Base-by-base conservation (phyloP, 257 asterid genomes). In the Nicotiana tomentosiformis region DNA sequence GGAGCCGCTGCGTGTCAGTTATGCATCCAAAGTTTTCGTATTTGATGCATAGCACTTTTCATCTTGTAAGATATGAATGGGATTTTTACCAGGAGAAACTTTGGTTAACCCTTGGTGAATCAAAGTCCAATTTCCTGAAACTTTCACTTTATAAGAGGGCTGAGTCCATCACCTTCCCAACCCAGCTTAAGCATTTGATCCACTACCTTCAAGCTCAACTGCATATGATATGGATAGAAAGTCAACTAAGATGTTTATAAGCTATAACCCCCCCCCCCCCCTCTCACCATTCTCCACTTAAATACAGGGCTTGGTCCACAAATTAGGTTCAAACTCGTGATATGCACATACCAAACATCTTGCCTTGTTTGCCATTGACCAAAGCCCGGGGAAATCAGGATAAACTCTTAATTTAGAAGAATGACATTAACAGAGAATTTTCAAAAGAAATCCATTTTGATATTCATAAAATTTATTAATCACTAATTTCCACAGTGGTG, bases 151-250 rank as follows among this genome's bases (percentile, higher is more conserved):
- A 94, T 92, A 77, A 96, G 90, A 78, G 98, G 98, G 85, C 90
- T 89, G 80, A 95, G 87, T 49, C 98, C 98, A 77, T 93, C 97
- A 82, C 99, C 98, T 89, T 93, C 98, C 98, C 99, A 96, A 55
- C 99, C 98, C 83, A 96, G 93, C 89, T 93, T 94, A 72, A 96
- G 97, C 99, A 96, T 93, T 32, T 94, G 99, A 90, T 96, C 97
- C 14, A 96, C 98, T 67, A 96, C 98, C 96, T 96, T 96, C 87
- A 96, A 90, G 90, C 99, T 96, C 93, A 96, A 87, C 99, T 96
- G 93, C 90, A 86, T 66, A 81, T 60, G 66, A 86, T 53, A 39
- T 37, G 46, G 78, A 77, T 77, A 46, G 46, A 57, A 81, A 49
- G 26, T 74, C 64, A 74, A 74, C 23, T 49, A 15, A 49, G 80